Evolutionary conservation across 768 basidiomycete species (phyloP).

Genomic region (Kockovaella imperatae): DNA sequence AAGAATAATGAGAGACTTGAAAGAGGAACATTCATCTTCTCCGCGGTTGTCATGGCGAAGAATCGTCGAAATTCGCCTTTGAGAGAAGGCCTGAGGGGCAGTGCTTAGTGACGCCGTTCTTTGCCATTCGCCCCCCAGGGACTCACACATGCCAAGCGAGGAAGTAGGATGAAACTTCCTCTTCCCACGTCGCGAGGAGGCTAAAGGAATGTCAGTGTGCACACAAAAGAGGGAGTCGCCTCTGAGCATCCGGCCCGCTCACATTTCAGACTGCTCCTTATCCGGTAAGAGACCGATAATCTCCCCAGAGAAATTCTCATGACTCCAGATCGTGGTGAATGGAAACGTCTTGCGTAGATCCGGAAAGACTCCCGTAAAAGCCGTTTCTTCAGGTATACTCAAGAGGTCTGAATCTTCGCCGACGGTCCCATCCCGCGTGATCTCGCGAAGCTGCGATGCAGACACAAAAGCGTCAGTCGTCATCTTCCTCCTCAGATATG

Average conservation of each 20-base stretch:
- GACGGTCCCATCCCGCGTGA: conserved; percentile 10
- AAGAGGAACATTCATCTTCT: conserved; percentile 39
- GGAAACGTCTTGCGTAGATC: conserved; percentile 43
- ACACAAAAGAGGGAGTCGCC: not conserved
- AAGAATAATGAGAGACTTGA: conserved; percentile 33
- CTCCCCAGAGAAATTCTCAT: conserved; percentile 42
- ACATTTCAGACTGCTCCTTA: conserved; percentile 36
- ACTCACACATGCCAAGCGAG: conserved; percentile 38
- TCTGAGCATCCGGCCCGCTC: conserved; percentile 11
- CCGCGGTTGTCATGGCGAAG: conserved; percentile 29
- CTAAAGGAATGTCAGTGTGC: conserved; percentile 7
- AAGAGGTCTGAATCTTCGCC: conserved; percentile 18
- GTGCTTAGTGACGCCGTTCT: not conserved
- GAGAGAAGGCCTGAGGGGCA: conserved; percentile 27
- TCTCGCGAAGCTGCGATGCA: conserved; percentile 21
- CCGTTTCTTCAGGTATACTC: conserved; percentile 34
- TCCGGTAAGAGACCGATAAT: conserved; percentile 40
- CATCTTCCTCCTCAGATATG: not conserved
- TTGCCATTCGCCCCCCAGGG: not conserved
- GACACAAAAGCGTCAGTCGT: not conserved
- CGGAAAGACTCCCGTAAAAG: conserved; percentile 40
- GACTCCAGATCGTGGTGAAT: conserved; percentile 45
- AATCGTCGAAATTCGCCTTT: conserved; percentile 36
- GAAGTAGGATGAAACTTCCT: conserved; percentile 37
- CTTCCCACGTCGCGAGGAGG: conserved; percentile 31